phyloP scores from a whole-genome alignment of 2,329 filamentous ascomycete genomes.

The Atkinsonella texensis region DNA sequence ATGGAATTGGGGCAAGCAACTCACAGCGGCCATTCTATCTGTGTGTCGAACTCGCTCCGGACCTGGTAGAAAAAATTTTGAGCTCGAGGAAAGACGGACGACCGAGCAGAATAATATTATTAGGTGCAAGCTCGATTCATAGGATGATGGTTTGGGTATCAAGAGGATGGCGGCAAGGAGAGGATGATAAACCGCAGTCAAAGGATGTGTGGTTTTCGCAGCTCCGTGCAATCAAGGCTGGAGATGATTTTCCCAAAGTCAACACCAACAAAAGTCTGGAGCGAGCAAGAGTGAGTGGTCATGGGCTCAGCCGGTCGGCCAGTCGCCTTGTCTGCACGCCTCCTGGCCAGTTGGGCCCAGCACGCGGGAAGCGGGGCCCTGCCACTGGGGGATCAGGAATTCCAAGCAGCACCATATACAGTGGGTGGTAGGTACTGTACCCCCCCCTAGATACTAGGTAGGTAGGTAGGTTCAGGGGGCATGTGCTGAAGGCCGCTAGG shows the following conservation, averaged over 20 bases:
- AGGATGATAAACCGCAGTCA: conserved; percentile 17
- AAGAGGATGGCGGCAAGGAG: conserved; percentile 17
- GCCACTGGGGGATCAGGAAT: too few species aligned
- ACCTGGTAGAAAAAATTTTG: conserved; percentile 4
- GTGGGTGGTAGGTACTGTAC: too few species aligned
- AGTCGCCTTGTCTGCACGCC: background rate
- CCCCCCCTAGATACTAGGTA: too few species aligned
- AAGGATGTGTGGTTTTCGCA: conserved; percentile 20
- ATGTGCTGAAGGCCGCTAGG: background rate
- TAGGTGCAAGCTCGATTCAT: conserved; percentile 10
- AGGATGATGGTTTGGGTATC: conserved; percentile 19
- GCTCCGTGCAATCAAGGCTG: conserved; percentile 19
- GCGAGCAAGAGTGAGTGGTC: conserved; percentile 8
- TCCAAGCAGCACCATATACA: too few species aligned
- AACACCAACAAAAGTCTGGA: conserved; percentile 8
- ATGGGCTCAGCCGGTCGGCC: background rate
- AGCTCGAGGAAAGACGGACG: conserved; percentile 1
- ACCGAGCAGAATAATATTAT: background rate
- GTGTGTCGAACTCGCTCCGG: conserved; percentile 15
- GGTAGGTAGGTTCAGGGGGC: too few species aligned
- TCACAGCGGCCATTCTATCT: conserved; percentile 32
- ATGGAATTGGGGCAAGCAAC: conserved; percentile 12
- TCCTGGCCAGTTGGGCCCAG: conserved; percentile 1
- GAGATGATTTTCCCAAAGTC: conserved; percentile 20
- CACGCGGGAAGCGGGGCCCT: background rate